phyloP scores from a whole-genome alignment of 2,329 filamentous ascomycete genomes.

The Neofusicoccum parvum region DNA sequence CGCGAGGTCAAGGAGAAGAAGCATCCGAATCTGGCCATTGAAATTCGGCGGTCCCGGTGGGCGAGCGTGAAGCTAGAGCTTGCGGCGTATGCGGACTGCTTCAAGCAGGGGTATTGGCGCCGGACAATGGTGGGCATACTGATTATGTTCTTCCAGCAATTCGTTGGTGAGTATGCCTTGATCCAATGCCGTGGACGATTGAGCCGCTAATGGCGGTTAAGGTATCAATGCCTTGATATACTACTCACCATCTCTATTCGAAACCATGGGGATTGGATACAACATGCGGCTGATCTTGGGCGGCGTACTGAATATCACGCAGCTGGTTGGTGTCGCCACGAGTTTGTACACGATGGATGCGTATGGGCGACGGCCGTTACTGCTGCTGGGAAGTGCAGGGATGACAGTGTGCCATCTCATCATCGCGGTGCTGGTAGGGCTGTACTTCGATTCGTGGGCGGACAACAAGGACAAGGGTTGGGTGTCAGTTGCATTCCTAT shows the following conservation, averaged over 20 bases:
- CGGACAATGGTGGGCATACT: slow-evolving; percentile 45
- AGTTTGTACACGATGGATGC: slow-evolving; percentile 48
- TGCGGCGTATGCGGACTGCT: slow-evolving; percentile 50
- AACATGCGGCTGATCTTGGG: slow-evolving; percentile 45
- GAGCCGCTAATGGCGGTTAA: no score
- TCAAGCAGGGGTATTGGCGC: slow-evolving; percentile 48
- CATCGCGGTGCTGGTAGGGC: slow-evolving; percentile 57
- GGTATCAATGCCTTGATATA: slow-evolving; percentile 52
- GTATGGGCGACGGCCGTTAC: slow-evolving; percentile 43
- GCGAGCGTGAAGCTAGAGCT: slow-evolving; percentile 49
- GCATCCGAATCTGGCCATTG: slow-evolving; percentile 35
- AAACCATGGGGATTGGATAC: slow-evolving; percentile 40
- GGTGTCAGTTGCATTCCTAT: slow-evolving; percentile 59
- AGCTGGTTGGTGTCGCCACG: slow-evolving; percentile 44
- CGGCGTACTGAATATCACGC: slow-evolving; percentile 45
- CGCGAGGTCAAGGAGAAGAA: slow-evolving; percentile 46
- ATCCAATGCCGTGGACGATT: no score
- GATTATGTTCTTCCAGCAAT: slow-evolving; percentile 50
- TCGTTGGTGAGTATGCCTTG: slow-evolving; percentile 29
- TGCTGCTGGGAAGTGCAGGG: slow-evolving; percentile 47
- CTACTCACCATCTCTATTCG: slow-evolving; percentile 51
- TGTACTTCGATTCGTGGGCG: slow-evolving; percentile 55
- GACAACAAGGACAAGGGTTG: slow-evolving; percentile 56
- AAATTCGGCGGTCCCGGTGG: slow-evolving; percentile 12
- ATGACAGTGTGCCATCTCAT: slow-evolving; percentile 53